Conservation (phyloP, 495 filamentous ascomycete genomes). For the Trypethelium eluteriae region DNA sequence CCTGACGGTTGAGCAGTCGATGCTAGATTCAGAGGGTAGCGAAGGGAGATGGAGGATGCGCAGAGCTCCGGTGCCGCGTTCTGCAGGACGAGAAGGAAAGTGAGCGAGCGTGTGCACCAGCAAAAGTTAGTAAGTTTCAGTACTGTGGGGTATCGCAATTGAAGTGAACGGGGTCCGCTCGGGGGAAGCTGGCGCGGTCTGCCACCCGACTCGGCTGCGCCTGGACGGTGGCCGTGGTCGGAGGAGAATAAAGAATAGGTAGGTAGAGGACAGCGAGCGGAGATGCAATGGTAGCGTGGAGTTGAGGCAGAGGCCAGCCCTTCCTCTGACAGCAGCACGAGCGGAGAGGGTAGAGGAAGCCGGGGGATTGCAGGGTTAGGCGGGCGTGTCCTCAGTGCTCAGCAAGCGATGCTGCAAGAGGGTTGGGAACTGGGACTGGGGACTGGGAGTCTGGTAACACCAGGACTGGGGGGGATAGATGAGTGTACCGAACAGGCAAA, state of each 20-base stretch:
- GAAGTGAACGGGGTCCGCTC: constrained; percentile 1
- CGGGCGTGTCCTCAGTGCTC: no score
- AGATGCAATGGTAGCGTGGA: not conserved
- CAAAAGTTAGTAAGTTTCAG: not conserved
- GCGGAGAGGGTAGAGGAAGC: not conserved
- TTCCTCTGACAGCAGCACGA: constrained; percentile 5
- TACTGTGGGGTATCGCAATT: not conserved
- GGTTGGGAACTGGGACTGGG: not conserved
- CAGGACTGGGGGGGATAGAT: not conserved
- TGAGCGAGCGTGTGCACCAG: not conserved
- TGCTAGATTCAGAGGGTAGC: not conserved
- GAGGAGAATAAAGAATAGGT: not conserved
- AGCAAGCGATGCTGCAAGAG: no score
- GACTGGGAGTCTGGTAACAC: not conserved
- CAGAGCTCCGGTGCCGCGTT: not conserved
- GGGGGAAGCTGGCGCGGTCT: not conserved
- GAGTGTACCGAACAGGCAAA: constrained; percentile 4
- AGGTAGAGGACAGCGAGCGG: not conserved
- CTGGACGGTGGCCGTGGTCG: not conserved
- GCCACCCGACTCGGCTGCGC: not conserved
- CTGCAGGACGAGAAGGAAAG: not conserved
- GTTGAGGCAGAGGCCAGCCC: constrained; percentile 10
- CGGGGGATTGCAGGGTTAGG: not conserved
- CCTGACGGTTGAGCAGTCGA: not conserved
- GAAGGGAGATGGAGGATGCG: not conserved